Base-by-base conservation (phyloP, 2,329 filamentous ascomycete genomes). In the Xylariaceae sp. region DNA sequence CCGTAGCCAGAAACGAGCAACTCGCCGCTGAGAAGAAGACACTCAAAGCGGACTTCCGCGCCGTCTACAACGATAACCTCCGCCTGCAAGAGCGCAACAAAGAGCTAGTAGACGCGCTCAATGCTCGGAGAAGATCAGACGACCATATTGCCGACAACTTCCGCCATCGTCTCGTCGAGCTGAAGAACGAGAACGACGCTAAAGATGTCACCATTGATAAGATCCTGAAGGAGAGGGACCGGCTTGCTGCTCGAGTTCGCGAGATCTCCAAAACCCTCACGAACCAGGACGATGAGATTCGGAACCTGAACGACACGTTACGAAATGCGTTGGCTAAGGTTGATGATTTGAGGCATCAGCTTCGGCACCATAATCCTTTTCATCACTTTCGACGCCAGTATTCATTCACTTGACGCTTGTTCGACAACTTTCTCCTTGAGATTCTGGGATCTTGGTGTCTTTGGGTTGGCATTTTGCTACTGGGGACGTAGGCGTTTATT, bases 11-110 rank as follows among this genome's bases (percentile, higher is more conserved):
- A 9, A 62, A 58, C 42, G 57, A 56, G 13, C 16, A 17, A 17
- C 55, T 63, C 9, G 39, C 43, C 1, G 50, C 49, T 46, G 63
- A 67, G 39, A 63, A 63, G 38, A 47, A 57, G 19, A 41, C 56
- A 2, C 51, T 66, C 19, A 66, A 63, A 19, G 22, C 3, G 17
- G 59, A 63, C 11, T 51, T 63, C 2, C 50, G 48, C 33, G 45
- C 52, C 39, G 38, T 17, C 2, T 14, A 38, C 18, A 36, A 60
- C 12, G 57, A 62, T 31, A 61, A 59, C 51, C 38, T 40, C 11
- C 54, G 56, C 11, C 59, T 62, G 11, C 39, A 36, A 6, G 33
- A 42, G 1, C 14, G 28, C 34, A 59, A 61, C 50, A 47, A 47
- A 39, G 55, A 50, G 12, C 54, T 66, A 1, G 22, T 41, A 7